A percentile compares a stretch with the other conserved stretches of the same genome.
These are phyloP conservation scores for Aspergillus sp. DNA, from an alignment of 2,329 filamentous ascomycete species.

Conservation along the genomic window DNA sequence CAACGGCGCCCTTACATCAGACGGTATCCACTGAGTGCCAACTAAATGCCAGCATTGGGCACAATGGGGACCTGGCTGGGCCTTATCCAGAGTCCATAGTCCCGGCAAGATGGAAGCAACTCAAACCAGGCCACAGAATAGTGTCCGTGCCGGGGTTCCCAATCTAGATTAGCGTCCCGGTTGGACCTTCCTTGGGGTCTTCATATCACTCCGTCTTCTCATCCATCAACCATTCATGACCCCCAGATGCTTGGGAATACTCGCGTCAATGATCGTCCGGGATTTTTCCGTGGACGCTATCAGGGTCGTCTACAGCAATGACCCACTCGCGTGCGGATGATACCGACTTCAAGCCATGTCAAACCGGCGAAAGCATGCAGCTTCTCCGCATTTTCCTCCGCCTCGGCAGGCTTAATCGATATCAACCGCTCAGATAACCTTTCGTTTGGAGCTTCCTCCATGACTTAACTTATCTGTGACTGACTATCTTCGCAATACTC, in stretches of 20 bases:
- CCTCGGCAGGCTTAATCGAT: conserved; percentile 3
- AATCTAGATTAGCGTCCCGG: conserved; percentile 10
- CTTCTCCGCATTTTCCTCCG: conserved; percentile 14
- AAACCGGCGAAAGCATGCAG: not conserved
- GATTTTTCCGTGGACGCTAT: not conserved
- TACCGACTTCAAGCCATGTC: not conserved
- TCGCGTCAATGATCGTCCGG: not conserved
- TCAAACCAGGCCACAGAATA: not conserved
- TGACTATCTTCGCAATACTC: conserved; percentile 5
- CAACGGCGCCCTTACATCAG: conserved; percentile 1
- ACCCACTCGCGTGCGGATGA: not conserved
- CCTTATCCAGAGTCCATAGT: not conserved
- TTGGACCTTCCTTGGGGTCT: conserved; percentile 16
- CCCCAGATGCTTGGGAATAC: not conserved
- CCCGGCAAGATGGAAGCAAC: not conserved
- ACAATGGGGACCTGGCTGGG: not conserved
- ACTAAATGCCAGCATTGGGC: not conserved
- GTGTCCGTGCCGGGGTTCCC: not conserved
- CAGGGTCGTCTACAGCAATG: not conserved
- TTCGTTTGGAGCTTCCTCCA: conserved; percentile 25
- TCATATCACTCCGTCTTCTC: not conserved
- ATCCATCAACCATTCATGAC: not conserved
- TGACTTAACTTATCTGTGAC: conserved; percentile 8
- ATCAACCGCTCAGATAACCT: not conserved
- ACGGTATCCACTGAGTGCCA: not conserved